Evolutionary conservation across 495 filamentous ascomycete genomes (phyloP).

Genomic region (Lichenothelia convexa): DNA sequence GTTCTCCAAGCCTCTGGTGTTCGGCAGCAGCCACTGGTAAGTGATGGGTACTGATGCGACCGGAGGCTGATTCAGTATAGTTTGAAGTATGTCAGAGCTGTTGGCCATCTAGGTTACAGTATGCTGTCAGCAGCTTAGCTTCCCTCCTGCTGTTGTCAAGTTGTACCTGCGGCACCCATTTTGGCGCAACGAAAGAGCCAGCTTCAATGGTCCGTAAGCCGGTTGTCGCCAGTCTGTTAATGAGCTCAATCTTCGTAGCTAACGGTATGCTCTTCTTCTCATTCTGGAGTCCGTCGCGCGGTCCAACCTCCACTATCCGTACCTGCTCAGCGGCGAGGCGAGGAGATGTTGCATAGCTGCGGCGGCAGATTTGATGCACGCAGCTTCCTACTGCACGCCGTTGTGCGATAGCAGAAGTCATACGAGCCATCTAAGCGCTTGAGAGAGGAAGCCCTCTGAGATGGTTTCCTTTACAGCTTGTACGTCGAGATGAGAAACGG

Average conservation of each 20-base stretch:
- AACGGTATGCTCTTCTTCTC: conserved; percentile 70
- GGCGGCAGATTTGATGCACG: not conserved
- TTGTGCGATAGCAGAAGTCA: no score
- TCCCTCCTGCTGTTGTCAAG: no score
- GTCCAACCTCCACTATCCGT: conserved; percentile 78
- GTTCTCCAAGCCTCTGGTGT: conserved; percentile 59
- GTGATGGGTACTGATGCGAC: conserved; percentile 45
- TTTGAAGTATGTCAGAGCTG: conserved; percentile 61
- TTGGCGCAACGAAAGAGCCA: conserved; percentile 84
- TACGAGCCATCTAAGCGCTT: no score
- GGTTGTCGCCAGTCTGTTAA: conserved; percentile 62
- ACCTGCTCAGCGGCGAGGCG: conserved; percentile 21
- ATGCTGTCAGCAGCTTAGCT: conserved; percentile 5
- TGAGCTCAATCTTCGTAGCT: conserved; percentile 70
- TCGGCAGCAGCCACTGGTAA: conserved; percentile 89
- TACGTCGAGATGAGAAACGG: not conserved
- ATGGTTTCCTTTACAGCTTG: no score
- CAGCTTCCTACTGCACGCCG: no score
- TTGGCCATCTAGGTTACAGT: conserved; percentile 59
- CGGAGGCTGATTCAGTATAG: conserved; percentile 44
- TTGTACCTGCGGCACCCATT: conserved; percentile 94
- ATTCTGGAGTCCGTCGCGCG: conserved; percentile 89
- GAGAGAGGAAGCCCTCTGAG: no score
- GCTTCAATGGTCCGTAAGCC: conserved; percentile 82
- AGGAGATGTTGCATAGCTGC: not conserved